Evolutionary conservation across 257 asterid species (phyloP).

Genomic region (Rauvolfia tetraphylla): DNA sequence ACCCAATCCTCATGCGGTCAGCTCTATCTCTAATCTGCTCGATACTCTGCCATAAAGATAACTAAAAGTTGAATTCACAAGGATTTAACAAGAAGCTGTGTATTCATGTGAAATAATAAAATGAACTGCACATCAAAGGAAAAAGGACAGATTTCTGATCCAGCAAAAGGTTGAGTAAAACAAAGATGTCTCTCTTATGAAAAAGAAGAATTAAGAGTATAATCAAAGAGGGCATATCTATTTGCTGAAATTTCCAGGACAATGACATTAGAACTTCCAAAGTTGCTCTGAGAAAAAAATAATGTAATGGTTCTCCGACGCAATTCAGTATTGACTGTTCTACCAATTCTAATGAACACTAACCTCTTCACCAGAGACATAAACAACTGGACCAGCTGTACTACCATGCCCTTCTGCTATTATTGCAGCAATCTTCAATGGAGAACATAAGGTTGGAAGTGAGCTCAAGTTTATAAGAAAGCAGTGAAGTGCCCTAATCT

Average conservation of each 20-base stretch:
- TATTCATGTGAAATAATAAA: not conserved
- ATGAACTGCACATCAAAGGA: not conserved
- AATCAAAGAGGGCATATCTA: not conserved
- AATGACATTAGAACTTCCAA: not conserved
- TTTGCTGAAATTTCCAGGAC: not conserved
- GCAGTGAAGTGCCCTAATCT: conserved; percentile 4
- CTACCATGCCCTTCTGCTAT: conserved; percentile 56
- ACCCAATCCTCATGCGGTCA: conserved; percentile 64
- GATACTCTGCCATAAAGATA: conserved; percentile 61
- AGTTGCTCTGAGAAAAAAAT: not conserved
- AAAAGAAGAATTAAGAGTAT: not conserved
- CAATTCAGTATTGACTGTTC: not conserved
- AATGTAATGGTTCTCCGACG: not conserved
- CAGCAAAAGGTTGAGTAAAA: not conserved
- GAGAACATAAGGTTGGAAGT: conserved; percentile 19
- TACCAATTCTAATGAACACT: conserved; percentile 3
- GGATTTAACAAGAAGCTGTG: not conserved
- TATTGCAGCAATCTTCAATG: conserved; percentile 76
- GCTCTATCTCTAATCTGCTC: conserved; percentile 95
- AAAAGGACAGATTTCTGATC: not conserved
- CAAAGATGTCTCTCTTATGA: not conserved
- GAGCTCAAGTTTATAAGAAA: conserved; percentile 19
- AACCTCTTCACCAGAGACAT: conserved; percentile 99
- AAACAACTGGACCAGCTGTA: conserved; percentile 63
- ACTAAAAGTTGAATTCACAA: conserved; percentile 7